These are phyloP conservation scores for Dothistroma septosporum DNA, from an alignment of 2,329 filamentous ascomycete genomes.

Conservation along the genomic window DNA sequence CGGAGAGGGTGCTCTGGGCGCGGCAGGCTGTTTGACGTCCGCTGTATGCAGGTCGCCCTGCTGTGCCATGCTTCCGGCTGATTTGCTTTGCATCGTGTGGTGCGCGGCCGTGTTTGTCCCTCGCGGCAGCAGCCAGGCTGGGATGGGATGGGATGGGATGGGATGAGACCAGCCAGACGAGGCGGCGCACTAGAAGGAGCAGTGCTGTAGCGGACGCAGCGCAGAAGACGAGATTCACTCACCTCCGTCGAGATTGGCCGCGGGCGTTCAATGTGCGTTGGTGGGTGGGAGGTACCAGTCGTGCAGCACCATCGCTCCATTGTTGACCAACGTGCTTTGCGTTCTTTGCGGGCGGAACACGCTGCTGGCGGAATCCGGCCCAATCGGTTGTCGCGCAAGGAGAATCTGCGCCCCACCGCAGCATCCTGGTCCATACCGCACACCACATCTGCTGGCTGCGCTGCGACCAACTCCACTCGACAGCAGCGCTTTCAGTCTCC, in stretches of 20 bases:
- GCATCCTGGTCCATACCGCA: neutral
- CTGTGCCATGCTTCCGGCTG: slow-evolving; percentile 21
- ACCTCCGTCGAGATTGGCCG: slow-evolving; percentile 17
- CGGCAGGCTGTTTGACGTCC: slow-evolving; percentile 21
- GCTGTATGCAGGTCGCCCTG: slow-evolving; percentile 21
- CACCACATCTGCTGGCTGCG: neutral
- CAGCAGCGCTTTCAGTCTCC: neutral
- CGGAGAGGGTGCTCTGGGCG: slow-evolving; percentile 9
- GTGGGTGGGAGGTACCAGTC: neutral
- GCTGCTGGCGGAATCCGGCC: neutral
- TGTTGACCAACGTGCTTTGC: neutral
- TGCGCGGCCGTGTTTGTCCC: slow-evolving; percentile 18
- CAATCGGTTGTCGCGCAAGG: neutral
- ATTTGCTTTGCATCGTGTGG: slow-evolving; percentile 14
- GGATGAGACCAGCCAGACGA: slow-evolving; percentile 1
- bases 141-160: slow-evolving; percentile 2
- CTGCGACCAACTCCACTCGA: slow-evolving; percentile 4
- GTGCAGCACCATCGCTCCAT: neutral
- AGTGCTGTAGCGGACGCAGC: slow-evolving; percentile 1
- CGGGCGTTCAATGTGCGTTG: slow-evolving; percentile 4
- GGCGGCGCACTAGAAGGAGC: neutral
- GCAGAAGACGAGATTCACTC: slow-evolving; percentile 4
- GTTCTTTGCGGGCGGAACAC: neutral
- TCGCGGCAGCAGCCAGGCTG: slow-evolving; percentile 18
- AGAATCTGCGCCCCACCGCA: neutral